These are phyloP conservation scores for Penicillium odoratum DNA, from an alignment of 495 filamentous ascomycete species.

Conservation along the genomic window DNA sequence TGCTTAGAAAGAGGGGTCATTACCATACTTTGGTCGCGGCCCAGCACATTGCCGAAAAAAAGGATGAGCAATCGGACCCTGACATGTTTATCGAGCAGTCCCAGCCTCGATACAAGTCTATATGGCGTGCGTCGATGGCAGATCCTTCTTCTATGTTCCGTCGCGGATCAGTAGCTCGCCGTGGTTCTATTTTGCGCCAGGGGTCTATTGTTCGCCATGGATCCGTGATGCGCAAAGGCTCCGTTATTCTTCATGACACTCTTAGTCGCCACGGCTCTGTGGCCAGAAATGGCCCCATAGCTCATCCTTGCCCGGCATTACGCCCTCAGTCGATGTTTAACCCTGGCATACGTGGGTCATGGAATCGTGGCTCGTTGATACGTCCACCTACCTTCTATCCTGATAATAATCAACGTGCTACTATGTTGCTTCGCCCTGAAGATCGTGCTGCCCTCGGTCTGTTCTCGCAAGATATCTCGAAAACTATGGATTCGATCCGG, in stretches of 20 bases:
- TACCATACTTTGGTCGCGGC: conserved; percentile 81
- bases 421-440: conserved; percentile 10
- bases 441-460: conserved; percentile 16
- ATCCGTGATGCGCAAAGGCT: background rate
- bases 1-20: conserved; percentile 59
- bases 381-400: background rate
- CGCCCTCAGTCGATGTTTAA: background rate
- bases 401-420: conserved; percentile 1
- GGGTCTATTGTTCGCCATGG: background rate
- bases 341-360: conserved; percentile 4
- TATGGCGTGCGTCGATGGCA: conserved; percentile 28
- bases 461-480: conserved; percentile 19
- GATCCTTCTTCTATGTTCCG: conserved; percentile 1
- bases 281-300: background rate
- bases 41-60: conserved; percentile 70
- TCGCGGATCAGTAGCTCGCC: conserved; percentile 4
- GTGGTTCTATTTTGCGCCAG: background rate
- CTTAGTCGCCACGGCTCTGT: background rate
- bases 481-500: conserved; percentile 4
- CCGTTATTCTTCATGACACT: background rate
- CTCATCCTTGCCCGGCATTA: background rate
- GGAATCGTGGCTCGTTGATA: conserved; percentile 4
- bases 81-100: conserved; percentile 9
- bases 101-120: conserved; percentile 11
- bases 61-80: conserved; percentile 39